phyloP scores from a whole-genome alignment of 169 alveolate genomes.

The Eimeria maxima region DNA sequence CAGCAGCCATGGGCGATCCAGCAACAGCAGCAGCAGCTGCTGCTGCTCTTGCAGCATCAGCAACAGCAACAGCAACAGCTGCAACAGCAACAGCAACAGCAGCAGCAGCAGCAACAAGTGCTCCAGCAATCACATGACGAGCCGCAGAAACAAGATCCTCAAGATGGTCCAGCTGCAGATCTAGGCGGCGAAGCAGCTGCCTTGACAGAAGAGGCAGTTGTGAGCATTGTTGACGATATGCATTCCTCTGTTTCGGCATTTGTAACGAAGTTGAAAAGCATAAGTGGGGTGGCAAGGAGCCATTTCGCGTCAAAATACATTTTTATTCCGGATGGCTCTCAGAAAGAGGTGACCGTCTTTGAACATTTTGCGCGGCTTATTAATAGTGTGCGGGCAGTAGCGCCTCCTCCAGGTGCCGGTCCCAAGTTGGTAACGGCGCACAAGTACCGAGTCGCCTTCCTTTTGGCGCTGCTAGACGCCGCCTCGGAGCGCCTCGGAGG shows the following conservation, averaged over 20 bases:
- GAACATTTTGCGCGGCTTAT: background rate
- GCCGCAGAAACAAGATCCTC: too few relatives aligned
- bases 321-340: background rate
- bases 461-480: background rate
- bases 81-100: background rate
- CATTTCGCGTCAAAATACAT: background rate
- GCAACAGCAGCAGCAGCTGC: background rate
- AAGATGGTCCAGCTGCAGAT: too few relatives aligned
- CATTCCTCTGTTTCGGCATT: background rate
- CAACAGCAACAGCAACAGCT: background rate
- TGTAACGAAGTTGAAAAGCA: background rate
- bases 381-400: constrained; percentile 1
- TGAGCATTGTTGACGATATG: background rate
- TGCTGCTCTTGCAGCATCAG: background rate
- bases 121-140: too few relatives aligned
- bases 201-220: background rate
- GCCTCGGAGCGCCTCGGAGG: background rate
- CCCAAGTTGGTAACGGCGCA: background rate
- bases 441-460: background rate
- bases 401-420: background rate
- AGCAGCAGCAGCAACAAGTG: background rate
- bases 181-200: background rate
- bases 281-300: background rate
- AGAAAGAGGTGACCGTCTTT: background rate
- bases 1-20: background rate